Evolutionary conservation across 1,284 basidiomycete species (phyloP).

Genomic region (Cryptococcus floricola): DNA sequence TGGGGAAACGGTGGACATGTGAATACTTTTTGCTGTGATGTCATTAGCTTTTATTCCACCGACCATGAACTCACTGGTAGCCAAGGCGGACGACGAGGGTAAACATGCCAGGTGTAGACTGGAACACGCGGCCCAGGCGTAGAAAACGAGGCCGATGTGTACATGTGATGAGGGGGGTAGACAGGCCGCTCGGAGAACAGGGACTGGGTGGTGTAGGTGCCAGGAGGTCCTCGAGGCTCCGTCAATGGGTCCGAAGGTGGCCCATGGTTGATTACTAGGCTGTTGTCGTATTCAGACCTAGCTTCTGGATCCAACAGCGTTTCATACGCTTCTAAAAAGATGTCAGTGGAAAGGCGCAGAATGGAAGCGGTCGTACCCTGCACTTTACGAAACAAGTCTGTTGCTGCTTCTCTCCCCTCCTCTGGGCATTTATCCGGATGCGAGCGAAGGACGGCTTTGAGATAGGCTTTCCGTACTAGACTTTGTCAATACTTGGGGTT

Average conservation of each 20-base stretch:
- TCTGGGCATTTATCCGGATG: conserved; percentile 23
- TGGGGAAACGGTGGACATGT: conserved; percentile 1
- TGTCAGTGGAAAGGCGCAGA: not conserved
- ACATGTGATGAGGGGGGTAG: not conserved
- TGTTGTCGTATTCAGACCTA: conserved; percentile 14
- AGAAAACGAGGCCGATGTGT: conserved; percentile 7
- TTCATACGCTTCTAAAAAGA: conserved; percentile 30
- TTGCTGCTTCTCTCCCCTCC: conserved; percentile 7
- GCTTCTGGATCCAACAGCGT: conserved; percentile 19
- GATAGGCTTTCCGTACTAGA: conserved; percentile 27
- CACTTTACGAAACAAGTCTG: conserved; percentile 16
- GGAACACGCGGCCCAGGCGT: not conserved
- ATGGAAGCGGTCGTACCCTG: conserved; percentile 16
- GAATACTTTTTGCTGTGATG: not conserved
- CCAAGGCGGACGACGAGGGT: too few species aligned
- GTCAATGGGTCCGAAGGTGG: not conserved
- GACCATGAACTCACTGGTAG: too few species aligned
- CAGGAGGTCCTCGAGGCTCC: not conserved
- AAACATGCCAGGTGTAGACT: not conserved
- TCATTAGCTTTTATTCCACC: too few species aligned
- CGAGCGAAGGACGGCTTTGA: conserved; percentile 14
- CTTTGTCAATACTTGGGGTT: not conserved
- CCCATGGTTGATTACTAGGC: not conserved
- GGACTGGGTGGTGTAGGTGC: not conserved
- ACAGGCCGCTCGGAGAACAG: not conserved